Base-by-base conservation (phyloP, 2,329 filamentous ascomycete genomes). In the Botrytis fabae region DNA sequence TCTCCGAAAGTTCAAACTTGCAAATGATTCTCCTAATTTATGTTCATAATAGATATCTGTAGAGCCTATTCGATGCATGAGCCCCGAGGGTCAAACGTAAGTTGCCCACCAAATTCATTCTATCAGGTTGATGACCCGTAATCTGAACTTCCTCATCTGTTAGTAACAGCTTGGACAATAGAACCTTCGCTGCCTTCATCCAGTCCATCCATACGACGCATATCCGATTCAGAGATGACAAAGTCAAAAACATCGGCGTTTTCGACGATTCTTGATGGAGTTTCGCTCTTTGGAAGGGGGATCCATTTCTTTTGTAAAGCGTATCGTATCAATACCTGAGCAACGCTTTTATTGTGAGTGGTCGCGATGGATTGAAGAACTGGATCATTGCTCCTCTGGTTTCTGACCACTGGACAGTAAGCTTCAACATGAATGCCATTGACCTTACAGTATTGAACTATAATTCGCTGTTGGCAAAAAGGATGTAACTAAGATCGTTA, bases 281-380 rank as follows among this genome's bases (percentile, higher is more conserved):
- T 86, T 70, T 88, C 88, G 74, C 89, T 91, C 84, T 93, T 93
- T 32, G 90, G 90, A 73, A 93, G 81, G 28, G 91, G 90, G 25
- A 90, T 85, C 88, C 89, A 92, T 16, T 84, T 86, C 82, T 92
- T 93, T 79, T 94, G 62, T 8, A 72, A 40, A 9, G 62, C 25
- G 32, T 72, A 94, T 74, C 91, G 85, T 28, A 94, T 84, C 75
- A 94, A 82, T 8, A 93, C 83, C 81, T 94, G 91, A 42, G 88
- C 87, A 1, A 89, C 85, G 14, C 86, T 85, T 79, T 88, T 91
- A 57, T 81, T 82, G 79, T 92, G 86, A 79, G 89, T 90, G 77
- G 86, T 80, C 3, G 89, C 88, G 44, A 93, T 82, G 1, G 80
- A 80, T 9, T 85, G 82, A 8, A 94, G 81, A 0, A 85, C 88